These are phyloP conservation scores for Buxus sempervirens DNA, from an alignment of 164 flowering plant genomes.

Conservation along the genomic window DNA sequence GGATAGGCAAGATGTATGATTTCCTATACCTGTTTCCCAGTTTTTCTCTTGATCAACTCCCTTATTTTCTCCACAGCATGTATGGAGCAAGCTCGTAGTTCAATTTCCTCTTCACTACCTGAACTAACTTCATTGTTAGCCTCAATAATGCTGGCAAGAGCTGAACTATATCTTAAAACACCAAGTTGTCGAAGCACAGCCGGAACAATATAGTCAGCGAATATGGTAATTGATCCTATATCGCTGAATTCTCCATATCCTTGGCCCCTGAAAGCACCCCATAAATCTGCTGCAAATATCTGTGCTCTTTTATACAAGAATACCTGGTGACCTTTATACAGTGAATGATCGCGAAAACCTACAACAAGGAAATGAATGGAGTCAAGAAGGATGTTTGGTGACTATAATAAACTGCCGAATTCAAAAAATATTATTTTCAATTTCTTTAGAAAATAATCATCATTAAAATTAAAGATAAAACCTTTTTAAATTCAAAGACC, in stretches of 20 bases:
- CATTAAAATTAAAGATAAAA: background rate
- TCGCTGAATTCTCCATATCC: conserved; percentile 82
- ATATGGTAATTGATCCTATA: conserved; percentile 70
- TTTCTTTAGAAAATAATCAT: background rate
- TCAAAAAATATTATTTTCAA: background rate
- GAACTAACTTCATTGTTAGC: conserved; percentile 53
- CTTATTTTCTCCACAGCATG: conserved; percentile 89
- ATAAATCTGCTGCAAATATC: conserved; percentile 91
- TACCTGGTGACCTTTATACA: conserved; percentile 91
- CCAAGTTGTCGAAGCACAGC: conserved; percentile 87
- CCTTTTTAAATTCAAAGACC: background rate
- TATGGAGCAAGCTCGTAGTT: conserved; percentile 83
- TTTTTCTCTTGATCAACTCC: conserved; percentile 52
- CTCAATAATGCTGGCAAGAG: conserved; percentile 52
- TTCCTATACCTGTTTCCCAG: conserved; percentile 64
- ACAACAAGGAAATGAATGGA: conserved; percentile 12
- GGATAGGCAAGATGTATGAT: too few relatives aligned
- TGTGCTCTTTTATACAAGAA: conserved; percentile 97
- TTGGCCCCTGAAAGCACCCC: conserved; percentile 94
- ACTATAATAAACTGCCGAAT: background rate
- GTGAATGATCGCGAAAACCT: conserved; percentile 93
- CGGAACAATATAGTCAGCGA: conserved; percentile 94
- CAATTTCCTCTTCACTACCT: conserved; percentile 93
- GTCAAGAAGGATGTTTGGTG: background rate
- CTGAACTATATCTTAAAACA: conserved; percentile 67